Conservation (phyloP, 2,329 filamentous ascomycete species). For the Dothidotthia symphoricarpi region DNA sequence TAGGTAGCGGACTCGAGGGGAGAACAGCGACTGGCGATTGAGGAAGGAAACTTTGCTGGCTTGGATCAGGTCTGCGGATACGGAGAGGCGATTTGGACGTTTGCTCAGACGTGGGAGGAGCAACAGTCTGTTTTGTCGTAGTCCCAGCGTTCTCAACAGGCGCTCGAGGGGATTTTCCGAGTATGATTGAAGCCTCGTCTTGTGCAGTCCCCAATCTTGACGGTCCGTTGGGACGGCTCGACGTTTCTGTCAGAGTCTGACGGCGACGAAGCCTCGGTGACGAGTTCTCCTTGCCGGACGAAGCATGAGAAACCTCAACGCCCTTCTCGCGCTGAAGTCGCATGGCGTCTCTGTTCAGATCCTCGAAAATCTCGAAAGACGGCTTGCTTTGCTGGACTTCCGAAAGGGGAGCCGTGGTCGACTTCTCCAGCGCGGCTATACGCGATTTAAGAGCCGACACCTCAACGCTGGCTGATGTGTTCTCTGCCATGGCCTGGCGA, state of each 20-base stretch:
- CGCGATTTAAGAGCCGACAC: constrained; percentile 36
- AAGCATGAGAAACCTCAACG: constrained; percentile 14
- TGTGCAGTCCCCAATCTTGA: constrained; percentile 18
- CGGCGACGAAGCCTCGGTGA: constrained; percentile 23
- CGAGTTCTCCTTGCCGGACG: constrained; percentile 33
- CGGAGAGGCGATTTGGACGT: constrained; percentile 20
- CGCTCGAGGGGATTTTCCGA: constrained; percentile 20
- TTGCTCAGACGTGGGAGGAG: constrained; percentile 10
- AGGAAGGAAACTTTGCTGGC: constrained; percentile 25
- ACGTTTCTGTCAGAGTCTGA: constrained; percentile 22
- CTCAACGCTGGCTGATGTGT: constrained; percentile 32
- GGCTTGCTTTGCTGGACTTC: constrained; percentile 16
- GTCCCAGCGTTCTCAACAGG: constrained; percentile 6
- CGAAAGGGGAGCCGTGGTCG: constrained; percentile 11
- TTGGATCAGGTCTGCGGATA: constrained; percentile 15
- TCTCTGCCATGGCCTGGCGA: constrained; percentile 36
- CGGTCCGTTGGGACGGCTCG: constrained; percentile 10
- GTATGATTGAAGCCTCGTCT: constrained; percentile 20
- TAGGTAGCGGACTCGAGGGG: constrained; percentile 34
- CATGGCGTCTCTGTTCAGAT: constrained; percentile 22
- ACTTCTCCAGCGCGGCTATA: constrained; percentile 30
- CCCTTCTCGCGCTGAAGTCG: constrained; percentile 10
- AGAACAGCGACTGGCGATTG: constrained; percentile 15
- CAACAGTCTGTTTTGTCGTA: constrained; percentile 10
- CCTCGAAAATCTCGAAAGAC: constrained; percentile 35